Evolutionary conservation across 352 stramenopile species (phyloP).

Genomic region (Phytophthora citrophthora): DNA sequence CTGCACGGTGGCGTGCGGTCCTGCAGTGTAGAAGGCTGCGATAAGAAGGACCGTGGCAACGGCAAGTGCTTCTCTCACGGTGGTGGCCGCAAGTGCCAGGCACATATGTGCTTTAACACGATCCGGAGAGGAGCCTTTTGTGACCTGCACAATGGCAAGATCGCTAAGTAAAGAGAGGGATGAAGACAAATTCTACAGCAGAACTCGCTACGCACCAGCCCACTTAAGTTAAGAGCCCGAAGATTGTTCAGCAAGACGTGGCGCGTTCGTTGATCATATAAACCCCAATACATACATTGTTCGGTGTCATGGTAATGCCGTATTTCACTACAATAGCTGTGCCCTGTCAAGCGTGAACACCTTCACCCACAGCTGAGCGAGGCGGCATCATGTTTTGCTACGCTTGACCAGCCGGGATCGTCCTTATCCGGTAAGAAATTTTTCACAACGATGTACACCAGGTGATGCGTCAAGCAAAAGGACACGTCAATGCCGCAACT

Average conservation of each 20-base stretch:
- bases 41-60: conserved; percentile 87
- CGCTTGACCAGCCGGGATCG: neutral
- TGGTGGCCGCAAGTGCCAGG: conserved; percentile 74
- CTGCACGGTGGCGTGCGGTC: conserved; percentile 77
- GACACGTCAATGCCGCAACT: conserved; percentile 15
- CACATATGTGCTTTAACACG: conserved; percentile 65
- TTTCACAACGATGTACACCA: conserved; percentile 36
- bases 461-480: conserved; percentile 5
- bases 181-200: neutral
- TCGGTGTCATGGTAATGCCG: conserved; percentile 10
- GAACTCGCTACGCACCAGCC: conserved; percentile 19
- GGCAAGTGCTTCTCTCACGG: conserved; percentile 85
- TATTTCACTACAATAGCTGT: neutral
- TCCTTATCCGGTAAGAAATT: conserved; percentile 32
- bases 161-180: conserved; percentile 18
- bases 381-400: neutral
- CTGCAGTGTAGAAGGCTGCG: conserved; percentile 72
- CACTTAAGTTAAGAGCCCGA: conserved; percentile 38
- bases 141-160: conserved; percentile 53
- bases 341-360: conserved; percentile 1
- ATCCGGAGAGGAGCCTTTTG: conserved; percentile 73
- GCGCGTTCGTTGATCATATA: conserved; percentile 18
- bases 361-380: neutral
- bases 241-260: conserved; percentile 35
- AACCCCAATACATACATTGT: conserved; percentile 12